Conservation (phyloP, 2,329 filamentous ascomycete species). For the Penicillium sp. region DNA sequence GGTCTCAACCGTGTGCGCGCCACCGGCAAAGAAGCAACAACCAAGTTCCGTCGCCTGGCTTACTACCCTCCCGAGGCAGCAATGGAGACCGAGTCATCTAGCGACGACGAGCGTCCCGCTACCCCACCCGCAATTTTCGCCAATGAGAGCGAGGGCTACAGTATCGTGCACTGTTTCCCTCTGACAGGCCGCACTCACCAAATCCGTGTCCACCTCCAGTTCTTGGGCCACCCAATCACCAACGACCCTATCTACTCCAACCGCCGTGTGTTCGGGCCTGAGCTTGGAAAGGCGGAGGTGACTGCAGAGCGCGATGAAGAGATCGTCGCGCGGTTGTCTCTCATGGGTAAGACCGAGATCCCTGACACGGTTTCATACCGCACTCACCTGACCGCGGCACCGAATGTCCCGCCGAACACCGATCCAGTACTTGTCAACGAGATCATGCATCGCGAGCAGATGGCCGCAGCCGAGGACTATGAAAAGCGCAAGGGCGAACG, state of each 20-base stretch:
- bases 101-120: slow-evolving; percentile 23
- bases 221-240: slow-evolving; percentile 88
- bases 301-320: slow-evolving; percentile 77
- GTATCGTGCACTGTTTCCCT: slow-evolving; percentile 88
- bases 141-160: slow-evolving; percentile 69
- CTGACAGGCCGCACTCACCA: slow-evolving; percentile 94
- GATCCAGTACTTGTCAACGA: slow-evolving; percentile 39
- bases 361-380: slow-evolving; percentile 90
- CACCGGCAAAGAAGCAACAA: slow-evolving; percentile 83
- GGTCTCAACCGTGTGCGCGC: slow-evolving; percentile 92
- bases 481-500: slow-evolving; percentile 89
- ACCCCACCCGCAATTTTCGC: slow-evolving; percentile 34
- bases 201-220: slow-evolving; percentile 90
- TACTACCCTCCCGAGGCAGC: slow-evolving; percentile 68
- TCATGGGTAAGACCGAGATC: slow-evolving; percentile 92
- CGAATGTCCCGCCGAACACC: slow-evolving; percentile 36
- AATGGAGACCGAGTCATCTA: slow-evolving; percentile 23
- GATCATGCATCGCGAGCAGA: slow-evolving; percentile 49
- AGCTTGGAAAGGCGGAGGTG: slow-evolving; percentile 68
- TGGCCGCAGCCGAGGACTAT: slow-evolving; percentile 88
- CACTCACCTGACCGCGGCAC: slow-evolving; percentile 42
- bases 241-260: slow-evolving; percentile 99
- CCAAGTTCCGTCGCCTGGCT: slow-evolving; percentile 87
- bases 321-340: slow-evolving; percentile 77
- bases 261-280: slow-evolving; percentile 80